Evolutionary conservation across 2,329 filamentous ascomycete species (phyloP).

Genomic region (Lanzia echinophila): DNA sequence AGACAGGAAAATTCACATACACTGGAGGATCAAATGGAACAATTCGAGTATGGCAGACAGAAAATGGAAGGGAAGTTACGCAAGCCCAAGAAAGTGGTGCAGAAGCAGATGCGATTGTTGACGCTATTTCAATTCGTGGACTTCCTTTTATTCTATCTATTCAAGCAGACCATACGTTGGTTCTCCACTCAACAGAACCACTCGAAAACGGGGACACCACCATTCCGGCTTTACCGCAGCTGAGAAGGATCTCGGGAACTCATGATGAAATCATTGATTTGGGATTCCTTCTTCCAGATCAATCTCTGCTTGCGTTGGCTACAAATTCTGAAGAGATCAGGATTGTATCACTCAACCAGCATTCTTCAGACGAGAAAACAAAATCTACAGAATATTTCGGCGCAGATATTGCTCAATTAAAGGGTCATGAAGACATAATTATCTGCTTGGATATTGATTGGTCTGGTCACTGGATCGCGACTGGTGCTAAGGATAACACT

Average conservation of each 20-base stretch:
- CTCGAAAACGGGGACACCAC: constrained; percentile 31
- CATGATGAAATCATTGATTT: constrained; percentile 98
- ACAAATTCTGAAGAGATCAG: constrained; percentile 94
- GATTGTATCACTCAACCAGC: constrained; percentile 62
- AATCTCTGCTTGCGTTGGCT: constrained; percentile 77
- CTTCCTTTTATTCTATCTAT: constrained; percentile 71
- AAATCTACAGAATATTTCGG: constrained; percentile 63
- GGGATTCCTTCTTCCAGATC: constrained; percentile 74
- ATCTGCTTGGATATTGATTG: constrained; percentile 92
- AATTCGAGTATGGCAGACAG: constrained; percentile 76
- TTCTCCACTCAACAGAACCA: constrained; percentile 57
- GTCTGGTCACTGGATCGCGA: constrained; percentile 95
- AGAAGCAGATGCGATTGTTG: constrained; percentile 62
- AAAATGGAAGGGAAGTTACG: constrained; percentile 72
- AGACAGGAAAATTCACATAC: constrained; percentile 64
- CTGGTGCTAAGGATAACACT: constrained; percentile 94
- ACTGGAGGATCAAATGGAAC: constrained; percentile 80
- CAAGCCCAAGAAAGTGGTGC: constrained; percentile 57
- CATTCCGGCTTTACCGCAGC: constrained; percentile 33
- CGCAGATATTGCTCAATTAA: constrained; percentile 77
- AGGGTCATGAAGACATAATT: constrained; percentile 91
- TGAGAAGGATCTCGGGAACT: constrained; percentile 84
- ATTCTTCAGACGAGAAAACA: constrained; percentile 18
- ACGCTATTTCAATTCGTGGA: constrained; percentile 58
- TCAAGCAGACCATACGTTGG: constrained; percentile 82